Evolutionary conservation across 2,329 filamentous ascomycete genomes (phyloP).

Genomic region (Venturia aucupariae): DNA sequence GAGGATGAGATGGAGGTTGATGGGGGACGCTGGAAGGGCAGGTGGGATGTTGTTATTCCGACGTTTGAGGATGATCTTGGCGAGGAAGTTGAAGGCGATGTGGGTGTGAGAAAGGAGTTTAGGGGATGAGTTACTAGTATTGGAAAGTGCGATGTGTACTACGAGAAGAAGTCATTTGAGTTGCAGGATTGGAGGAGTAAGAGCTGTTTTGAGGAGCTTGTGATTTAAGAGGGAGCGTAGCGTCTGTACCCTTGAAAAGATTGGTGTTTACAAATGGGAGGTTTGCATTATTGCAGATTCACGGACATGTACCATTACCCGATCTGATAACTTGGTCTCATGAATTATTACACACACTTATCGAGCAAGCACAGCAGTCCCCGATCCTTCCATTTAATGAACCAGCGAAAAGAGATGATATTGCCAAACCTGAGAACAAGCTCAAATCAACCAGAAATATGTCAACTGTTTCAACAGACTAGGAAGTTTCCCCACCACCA

Average conservation of each 20-base stretch:
- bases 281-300: too few species aligned
- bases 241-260: not conserved
- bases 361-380: too few species aligned
- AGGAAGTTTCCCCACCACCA: too few species aligned
- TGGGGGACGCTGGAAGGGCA: conserved; percentile 20
- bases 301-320: too few species aligned
- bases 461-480: too few species aligned
- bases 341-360: too few species aligned
- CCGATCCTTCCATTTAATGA: too few species aligned
- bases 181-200: not conserved
- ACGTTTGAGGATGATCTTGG: conserved; percentile 30
- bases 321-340: too few species aligned
- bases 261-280: not conserved
- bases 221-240: not conserved
- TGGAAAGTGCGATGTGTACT: not conserved
- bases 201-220: not conserved
- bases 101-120: conserved; percentile 8
- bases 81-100: conserved; percentile 17
- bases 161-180: not conserved
- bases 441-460: too few species aligned
- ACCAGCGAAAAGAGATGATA: too few species aligned
- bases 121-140: conserved; percentile 3
- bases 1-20: conserved; percentile 17
- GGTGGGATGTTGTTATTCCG: conserved; percentile 29
- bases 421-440: too few species aligned